Conservation (phyloP, 306 rosid genomes). For the Luffa aegyptiaca region DNA sequence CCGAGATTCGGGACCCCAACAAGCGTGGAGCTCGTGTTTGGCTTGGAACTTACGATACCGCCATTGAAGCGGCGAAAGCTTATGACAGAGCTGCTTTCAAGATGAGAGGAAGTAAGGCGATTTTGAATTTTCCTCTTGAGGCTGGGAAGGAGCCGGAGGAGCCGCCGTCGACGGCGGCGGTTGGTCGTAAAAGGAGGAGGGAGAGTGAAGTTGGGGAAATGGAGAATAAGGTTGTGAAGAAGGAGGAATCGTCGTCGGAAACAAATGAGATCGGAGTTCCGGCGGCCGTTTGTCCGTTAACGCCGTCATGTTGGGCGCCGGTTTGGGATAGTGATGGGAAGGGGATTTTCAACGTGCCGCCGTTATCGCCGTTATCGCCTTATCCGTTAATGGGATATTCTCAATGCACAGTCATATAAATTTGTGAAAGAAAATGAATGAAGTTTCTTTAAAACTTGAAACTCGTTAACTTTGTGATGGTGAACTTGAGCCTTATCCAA, state of each 20-base stretch:
- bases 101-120: slow-evolving; percentile 43
- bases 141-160: slow-evolving; percentile 3
- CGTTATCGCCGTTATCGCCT: slow-evolving; percentile 44
- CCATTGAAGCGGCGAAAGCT: slow-evolving; percentile 43
- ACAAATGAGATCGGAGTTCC: neutral
- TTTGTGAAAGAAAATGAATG: neutral
- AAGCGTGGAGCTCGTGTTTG: slow-evolving; percentile 40
- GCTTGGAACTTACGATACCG: slow-evolving; percentile 47
- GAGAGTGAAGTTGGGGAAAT: neutral
- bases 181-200: slow-evolving; percentile 20
- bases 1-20: slow-evolving; percentile 42
- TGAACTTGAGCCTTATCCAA: neutral
- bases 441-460: neutral
- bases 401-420: slow-evolving; percentile 20
- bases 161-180: neutral
- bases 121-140: slow-evolving; percentile 43
- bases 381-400: slow-evolving; percentile 20
- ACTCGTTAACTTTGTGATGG: neutral
- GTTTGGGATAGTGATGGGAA: slow-evolving; percentile 40
- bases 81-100: slow-evolving; percentile 43
- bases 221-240: slow-evolving; percentile 12
- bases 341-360: slow-evolving; percentile 41
- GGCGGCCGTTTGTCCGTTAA: slow-evolving; percentile 16
- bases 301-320: slow-evolving; percentile 39
- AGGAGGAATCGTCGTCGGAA: slow-evolving; percentile 1